Conservation (phyloP, 805 yeast species). For the Metschnikowia similis region DNA sequence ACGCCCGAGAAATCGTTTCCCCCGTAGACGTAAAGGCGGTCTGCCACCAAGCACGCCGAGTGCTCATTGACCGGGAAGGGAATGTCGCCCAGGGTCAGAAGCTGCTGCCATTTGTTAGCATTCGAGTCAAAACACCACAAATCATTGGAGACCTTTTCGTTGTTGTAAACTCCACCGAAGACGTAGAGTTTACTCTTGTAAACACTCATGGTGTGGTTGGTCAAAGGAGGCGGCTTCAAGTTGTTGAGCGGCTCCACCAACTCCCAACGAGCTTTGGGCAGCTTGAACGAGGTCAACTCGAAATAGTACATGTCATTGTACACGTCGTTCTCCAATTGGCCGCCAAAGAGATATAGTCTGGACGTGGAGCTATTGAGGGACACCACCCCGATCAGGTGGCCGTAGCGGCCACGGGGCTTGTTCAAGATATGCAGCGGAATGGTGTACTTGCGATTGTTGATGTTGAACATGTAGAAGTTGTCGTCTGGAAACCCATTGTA, state of each 20-base stretch:
- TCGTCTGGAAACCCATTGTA: slow-evolving; percentile 78
- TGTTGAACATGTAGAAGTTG: slow-evolving; percentile 79
- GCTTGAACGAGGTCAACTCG: slow-evolving; percentile 81
- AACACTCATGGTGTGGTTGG: slow-evolving; percentile 87
- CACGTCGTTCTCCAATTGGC: slow-evolving; percentile 80
- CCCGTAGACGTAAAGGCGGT: slow-evolving; percentile 79
- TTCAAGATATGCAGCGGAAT: slow-evolving; percentile 41
- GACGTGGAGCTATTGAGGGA: slow-evolving; percentile 43
- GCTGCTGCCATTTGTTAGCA: slow-evolving; percentile 63
- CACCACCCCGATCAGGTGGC: slow-evolving; percentile 83
- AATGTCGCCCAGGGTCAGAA: slow-evolving; percentile 62
- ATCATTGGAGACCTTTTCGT: slow-evolving; percentile 66
- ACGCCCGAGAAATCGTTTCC: slow-evolving; percentile 78
- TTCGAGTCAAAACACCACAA: slow-evolving; percentile 77
- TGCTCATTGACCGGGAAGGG: slow-evolving; percentile 94
- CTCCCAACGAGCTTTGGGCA: slow-evolving; percentile 83
- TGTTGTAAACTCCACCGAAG: slow-evolving; percentile 82
- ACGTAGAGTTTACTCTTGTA: slow-evolving; percentile 75
- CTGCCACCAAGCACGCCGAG: slow-evolving; percentile 73
- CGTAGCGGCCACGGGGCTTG: slow-evolving; percentile 90
- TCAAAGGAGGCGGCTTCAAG: slow-evolving; percentile 69
- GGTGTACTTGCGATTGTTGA: slow-evolving; percentile 40
- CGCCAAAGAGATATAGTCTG: slow-evolving; percentile 82
- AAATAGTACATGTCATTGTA: slow-evolving; percentile 83
- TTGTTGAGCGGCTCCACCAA: slow-evolving; percentile 50